Conservation (phyloP, 805 yeast species). For the Cyberlindnera sargentensis region DNA sequence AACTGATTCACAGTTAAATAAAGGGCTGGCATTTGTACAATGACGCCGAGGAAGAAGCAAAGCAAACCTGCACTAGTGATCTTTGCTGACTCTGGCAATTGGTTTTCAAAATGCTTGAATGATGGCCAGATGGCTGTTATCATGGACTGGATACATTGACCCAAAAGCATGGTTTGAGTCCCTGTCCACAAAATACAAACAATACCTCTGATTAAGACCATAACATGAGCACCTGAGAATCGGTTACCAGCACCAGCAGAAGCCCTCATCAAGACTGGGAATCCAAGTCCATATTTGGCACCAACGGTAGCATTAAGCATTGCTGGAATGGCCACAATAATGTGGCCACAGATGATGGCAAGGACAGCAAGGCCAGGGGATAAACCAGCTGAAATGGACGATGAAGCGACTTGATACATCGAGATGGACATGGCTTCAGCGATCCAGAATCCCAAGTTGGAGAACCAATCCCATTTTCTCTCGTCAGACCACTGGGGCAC, state of each 20-base stretch:
- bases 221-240: slow-evolving; percentile 26
- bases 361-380: slow-evolving; percentile 43
- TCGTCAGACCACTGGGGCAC: slow-evolving; percentile 53
- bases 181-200: slow-evolving; percentile 54
- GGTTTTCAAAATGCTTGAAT: slow-evolving; percentile 32
- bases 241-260: slow-evolving; percentile 31
- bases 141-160: slow-evolving; percentile 66
- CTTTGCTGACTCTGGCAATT: slow-evolving; percentile 14
- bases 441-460: slow-evolving; percentile 45
- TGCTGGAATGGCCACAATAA: slow-evolving; percentile 21
- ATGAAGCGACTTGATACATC: slow-evolving; percentile 75
- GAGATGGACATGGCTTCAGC: slow-evolving; percentile 75
- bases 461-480: slow-evolving; percentile 61
- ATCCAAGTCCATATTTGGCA: slow-evolving; percentile 29
- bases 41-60: slow-evolving; percentile 28
- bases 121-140: slow-evolving; percentile 52
- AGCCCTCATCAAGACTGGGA: slow-evolving; percentile 28
- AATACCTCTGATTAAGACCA: slow-evolving; percentile 26
- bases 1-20: slow-evolving; percentile 28
- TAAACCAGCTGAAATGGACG: slow-evolving; percentile 59
- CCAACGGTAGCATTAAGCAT: slow-evolving; percentile 23
- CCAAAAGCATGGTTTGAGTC: slow-evolving; percentile 68
- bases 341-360: slow-evolving; percentile 22
- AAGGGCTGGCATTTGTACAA: slow-evolving; percentile 28
- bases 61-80: slow-evolving; percentile 26